Conservation (phyloP, 176 grass and related monocot species). For the Rhynchospora tenuis region DNA sequence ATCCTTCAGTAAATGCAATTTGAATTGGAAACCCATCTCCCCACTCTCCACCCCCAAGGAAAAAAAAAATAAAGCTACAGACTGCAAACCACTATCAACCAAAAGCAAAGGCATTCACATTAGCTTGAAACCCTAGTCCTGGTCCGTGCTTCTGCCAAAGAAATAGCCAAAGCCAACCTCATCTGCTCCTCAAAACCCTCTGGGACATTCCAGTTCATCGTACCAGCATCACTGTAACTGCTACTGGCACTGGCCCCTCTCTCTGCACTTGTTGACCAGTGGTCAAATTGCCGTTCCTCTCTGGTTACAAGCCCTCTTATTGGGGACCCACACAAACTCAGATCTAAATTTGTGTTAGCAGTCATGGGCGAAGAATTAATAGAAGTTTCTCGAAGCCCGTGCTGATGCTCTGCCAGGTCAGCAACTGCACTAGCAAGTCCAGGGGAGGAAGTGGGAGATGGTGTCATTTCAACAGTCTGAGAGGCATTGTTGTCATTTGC, state of each 20-base stretch:
- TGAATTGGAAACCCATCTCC: background rate
- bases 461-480: slow-evolving; percentile 16
- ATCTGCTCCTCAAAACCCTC: slow-evolving; percentile 93
- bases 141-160: slow-evolving; percentile 55
- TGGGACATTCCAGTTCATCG: slow-evolving; percentile 44
- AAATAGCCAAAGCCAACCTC: slow-evolving; percentile 81
- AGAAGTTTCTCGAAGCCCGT: slow-evolving; percentile 36
- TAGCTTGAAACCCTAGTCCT: slow-evolving; percentile 33
- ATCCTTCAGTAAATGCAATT: background rate
- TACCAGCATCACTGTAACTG: slow-evolving; percentile 36
- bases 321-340: slow-evolving; percentile 26
- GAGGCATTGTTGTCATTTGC: background rate
- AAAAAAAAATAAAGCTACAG: slow-evolving; percentile 21
- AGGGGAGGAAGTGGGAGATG: slow-evolving; percentile 25
- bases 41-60: background rate
- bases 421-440: slow-evolving; percentile 75
- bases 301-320: slow-evolving; percentile 30
- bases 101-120: slow-evolving; percentile 17
- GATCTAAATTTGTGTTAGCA: slow-evolving; percentile 8
- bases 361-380: slow-evolving; percentile 29
- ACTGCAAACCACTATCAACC: slow-evolving; percentile 13
- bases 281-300: slow-evolving; percentile 41
- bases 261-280: slow-evolving; percentile 37
- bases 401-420: slow-evolving; percentile 69
- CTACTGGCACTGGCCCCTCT: slow-evolving; percentile 39